Percentiles rank a stretch among this genome's conserved stretches.
These are phyloP conservation scores for Blastobotrys elegans DNA, from an alignment of 1,139 yeast species.

Conservation along the genomic window DNA sequence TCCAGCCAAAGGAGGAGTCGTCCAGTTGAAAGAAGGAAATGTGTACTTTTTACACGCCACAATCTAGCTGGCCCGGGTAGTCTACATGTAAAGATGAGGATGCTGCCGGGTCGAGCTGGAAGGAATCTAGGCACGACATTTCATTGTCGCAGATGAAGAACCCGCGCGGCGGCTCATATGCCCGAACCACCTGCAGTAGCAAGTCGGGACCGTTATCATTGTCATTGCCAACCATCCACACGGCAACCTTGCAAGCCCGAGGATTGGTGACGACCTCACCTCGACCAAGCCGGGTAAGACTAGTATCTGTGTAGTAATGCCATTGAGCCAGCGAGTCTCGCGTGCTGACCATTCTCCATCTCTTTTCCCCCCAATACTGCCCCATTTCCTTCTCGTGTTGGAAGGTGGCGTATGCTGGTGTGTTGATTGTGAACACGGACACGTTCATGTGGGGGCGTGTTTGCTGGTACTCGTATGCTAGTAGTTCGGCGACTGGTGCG, in stretches of 20 bases:
- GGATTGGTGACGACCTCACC: slow-evolving; percentile 7
- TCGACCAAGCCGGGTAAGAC: neutral
- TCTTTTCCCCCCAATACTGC: neutral
- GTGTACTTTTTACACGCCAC: neutral
- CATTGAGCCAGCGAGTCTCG: slow-evolving; percentile 2
- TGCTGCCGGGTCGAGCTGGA: neutral
- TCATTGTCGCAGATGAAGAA: neutral
- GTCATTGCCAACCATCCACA: slow-evolving; percentile 3
- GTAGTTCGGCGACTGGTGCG: slow-evolving; percentile 7
- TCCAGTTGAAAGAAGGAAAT: neutral
- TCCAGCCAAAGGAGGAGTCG: neutral
- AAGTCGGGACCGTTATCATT: neutral
- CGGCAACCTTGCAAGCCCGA: neutral
- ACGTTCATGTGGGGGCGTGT: slow-evolving; percentile 4
- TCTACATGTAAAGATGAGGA: neutral
- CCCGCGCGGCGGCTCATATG: slow-evolving; percentile 4
- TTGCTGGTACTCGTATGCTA: slow-evolving; percentile 1
- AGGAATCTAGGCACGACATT: neutral
- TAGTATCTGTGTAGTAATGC: neutral
- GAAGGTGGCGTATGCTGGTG: slow-evolving; percentile 6
- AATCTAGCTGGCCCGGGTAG: slow-evolving; percentile 1
- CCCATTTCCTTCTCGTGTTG: slow-evolving; percentile 4
- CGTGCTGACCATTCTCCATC: slow-evolving; percentile 1
- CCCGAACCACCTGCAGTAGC: slow-evolving; percentile 5
- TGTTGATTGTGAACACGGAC: neutral